Evolutionary conservation across 306 rosid genomes (phyloP).

Genomic region (Quercus dentata): DNA sequence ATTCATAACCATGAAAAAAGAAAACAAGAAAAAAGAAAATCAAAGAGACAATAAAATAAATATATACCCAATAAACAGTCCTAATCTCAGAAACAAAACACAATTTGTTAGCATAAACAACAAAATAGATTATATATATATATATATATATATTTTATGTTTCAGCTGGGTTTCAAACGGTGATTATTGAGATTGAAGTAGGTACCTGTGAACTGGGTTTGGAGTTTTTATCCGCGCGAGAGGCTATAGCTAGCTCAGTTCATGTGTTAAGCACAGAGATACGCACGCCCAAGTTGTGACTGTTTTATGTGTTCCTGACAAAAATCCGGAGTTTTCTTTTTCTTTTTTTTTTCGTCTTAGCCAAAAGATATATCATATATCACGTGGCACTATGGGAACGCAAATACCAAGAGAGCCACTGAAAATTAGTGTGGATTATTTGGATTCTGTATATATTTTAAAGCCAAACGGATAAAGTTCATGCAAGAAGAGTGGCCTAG

Average conservation of each 20-base stretch:
- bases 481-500: slow-evolving; percentile 69
- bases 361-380: background rate
- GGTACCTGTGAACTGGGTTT: slow-evolving; percentile 32
- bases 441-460: background rate
- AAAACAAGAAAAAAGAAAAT: background rate
- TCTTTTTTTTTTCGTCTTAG: background rate
- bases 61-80: background rate
- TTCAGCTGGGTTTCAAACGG: slow-evolving; percentile 3
- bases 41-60: background rate
- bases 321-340: no score
- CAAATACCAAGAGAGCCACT: slow-evolving; percentile 75
- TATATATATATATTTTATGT: background rate
- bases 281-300: slow-evolving; percentile 7
- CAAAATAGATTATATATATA: background rate
- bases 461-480: slow-evolving; percentile 56
- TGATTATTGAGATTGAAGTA: background rate
- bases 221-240: background rate
- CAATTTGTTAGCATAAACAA: slow-evolving; percentile 8
- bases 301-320: slow-evolving; percentile 30
- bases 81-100: slow-evolving; percentile 3
- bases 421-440: slow-evolving; percentile 59
- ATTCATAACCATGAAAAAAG: background rate
- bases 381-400: slow-evolving; percentile 25
- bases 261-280: slow-evolving; percentile 14
- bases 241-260: background rate